A percentile compares a stretch with the other conserved stretches of the same genome.
phyloP scores from a whole-genome alignment of 768 basidiomycete species.

The Erythrobasidium yunnanense region DNA sequence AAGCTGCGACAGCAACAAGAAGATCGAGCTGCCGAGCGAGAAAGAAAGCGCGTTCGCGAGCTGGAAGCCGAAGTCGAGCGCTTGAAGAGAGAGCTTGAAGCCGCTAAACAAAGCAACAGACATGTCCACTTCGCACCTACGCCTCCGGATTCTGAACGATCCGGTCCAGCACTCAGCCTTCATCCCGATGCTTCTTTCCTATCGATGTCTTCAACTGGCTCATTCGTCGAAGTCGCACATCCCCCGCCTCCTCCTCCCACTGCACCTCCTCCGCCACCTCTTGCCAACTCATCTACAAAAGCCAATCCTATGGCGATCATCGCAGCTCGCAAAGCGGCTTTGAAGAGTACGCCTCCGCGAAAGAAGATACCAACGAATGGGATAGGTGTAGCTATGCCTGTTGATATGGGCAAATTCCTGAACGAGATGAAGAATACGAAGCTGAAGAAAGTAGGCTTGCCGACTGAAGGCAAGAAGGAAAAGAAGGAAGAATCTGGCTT shows the following conservation, averaged over 20 bases:
- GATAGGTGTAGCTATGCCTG: background rate
- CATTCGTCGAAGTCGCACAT: background rate
- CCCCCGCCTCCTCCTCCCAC: background rate
- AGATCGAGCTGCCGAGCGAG: background rate
- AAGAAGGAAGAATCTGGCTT: conserved; percentile 7
- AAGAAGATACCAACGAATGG: background rate
- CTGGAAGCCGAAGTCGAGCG: conserved; percentile 16
- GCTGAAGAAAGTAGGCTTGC: conserved; percentile 13
- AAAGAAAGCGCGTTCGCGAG: background rate
- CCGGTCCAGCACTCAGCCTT: no score
- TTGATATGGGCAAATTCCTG: conserved; percentile 20
- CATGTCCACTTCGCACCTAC: conserved; percentile 22
- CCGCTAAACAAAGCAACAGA: background rate
- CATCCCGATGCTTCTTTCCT: conserved; percentile 1
- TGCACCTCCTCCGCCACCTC: background rate
- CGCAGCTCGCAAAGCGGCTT: conserved; percentile 4
- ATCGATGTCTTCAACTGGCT: background rate
- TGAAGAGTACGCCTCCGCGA: background rate
- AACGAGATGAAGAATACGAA: conserved; percentile 14
- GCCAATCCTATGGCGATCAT: background rate
- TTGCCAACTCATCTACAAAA: background rate
- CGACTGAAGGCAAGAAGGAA: conserved; percentile 1
- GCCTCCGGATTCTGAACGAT: conserved; percentile 2
- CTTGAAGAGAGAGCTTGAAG: conserved; percentile 5
- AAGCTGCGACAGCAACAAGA: background rate